Evolutionary conservation across 2,329 filamentous ascomycete genomes (phyloP).

Genomic region (Volutella citrinella): DNA sequence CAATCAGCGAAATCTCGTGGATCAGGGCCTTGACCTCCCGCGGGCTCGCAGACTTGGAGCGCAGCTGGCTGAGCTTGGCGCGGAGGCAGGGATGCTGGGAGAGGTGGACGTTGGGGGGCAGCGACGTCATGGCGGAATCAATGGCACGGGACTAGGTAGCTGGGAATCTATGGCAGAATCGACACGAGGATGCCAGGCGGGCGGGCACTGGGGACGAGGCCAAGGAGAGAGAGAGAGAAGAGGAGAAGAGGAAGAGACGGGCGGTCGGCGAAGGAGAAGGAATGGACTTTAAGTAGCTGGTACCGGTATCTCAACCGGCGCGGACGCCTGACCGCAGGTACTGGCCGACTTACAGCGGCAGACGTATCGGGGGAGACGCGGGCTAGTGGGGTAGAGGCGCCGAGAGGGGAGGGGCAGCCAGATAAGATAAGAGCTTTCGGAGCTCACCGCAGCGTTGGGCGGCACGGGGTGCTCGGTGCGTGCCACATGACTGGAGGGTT

Average conservation of each 20-base stretch:
- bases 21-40: slow-evolving; percentile 78
- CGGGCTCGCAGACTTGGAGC: slow-evolving; percentile 66
- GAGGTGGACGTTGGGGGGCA: slow-evolving; percentile 68
- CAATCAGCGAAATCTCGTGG: slow-evolving; percentile 80
- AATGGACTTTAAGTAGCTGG: slow-evolving; percentile 13
- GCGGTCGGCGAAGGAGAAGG: slow-evolving; percentile 6
- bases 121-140: slow-evolving; percentile 29
- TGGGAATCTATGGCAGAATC: slow-evolving; percentile 2
- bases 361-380: not conserved
- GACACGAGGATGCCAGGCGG: slow-evolving; percentile 1
- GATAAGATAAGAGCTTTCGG: slow-evolving; percentile 29
- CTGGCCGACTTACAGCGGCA: slow-evolving; percentile 14
- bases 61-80: slow-evolving; percentile 87
- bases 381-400: not conserved
- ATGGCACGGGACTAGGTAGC: slow-evolving; percentile 1
- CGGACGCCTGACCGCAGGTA: slow-evolving; percentile 16
- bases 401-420: slow-evolving; percentile 5
- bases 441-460: slow-evolving; percentile 28
- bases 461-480: too few species aligned
- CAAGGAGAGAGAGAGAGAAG: slow-evolving; percentile 19
- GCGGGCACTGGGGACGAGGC: slow-evolving; percentile 22
- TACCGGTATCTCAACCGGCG: too few species aligned
- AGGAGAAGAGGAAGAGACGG: slow-evolving; percentile 6
- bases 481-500: too few species aligned
- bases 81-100: slow-evolving; percentile 82